These are phyloP conservation scores for Fusarium illudens DNA, from an alignment of 2,329 filamentous ascomycete species.

Conservation along the genomic window DNA sequence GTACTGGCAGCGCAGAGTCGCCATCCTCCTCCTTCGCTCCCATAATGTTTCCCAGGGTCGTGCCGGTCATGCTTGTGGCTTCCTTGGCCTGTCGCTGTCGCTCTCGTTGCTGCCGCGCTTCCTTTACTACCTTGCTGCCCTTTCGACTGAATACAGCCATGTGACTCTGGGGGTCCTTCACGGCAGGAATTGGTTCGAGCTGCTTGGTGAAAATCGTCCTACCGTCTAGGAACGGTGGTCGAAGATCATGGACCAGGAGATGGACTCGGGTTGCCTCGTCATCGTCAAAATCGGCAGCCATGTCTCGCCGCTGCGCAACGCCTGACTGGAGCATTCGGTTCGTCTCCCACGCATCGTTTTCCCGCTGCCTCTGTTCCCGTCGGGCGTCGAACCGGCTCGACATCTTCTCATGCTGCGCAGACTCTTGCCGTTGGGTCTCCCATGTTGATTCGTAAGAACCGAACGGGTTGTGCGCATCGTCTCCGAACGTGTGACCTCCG, in stretches of 20 bases:
- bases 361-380: conserved; percentile 85
- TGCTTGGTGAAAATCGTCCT: conserved; percentile 98
- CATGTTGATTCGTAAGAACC: conserved; percentile 78
- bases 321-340: conserved; percentile 98
- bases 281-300: conserved; percentile 86
- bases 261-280: conserved; percentile 91
- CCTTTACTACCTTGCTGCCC: conserved; percentile 91
- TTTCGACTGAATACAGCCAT: conserved; percentile 99
- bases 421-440: conserved; percentile 81
- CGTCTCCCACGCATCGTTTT: conserved; percentile 98
- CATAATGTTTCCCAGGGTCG: conserved; percentile 92
- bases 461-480: conserved; percentile 93
- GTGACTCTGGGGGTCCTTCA: conserved; percentile 93
- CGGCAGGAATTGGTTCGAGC: conserved; percentile 90
- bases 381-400: conserved; percentile 72
- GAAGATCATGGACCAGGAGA: conserved; percentile 89
- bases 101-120: conserved; percentile 90
- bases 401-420: conserved; percentile 81
- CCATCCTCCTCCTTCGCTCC: conserved; percentile 93
- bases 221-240: conserved; percentile 93
- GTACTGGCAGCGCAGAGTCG: conserved; percentile 83
- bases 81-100: conserved; percentile 94
- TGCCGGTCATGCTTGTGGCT: conserved; percentile 91
- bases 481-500: conserved; percentile 82
- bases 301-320: conserved; percentile 87